These are phyloP conservation scores for Rhizopus microsporus DNA, from an alignment of 371 early-diverging fungal species.

Conservation along the genomic window DNA sequence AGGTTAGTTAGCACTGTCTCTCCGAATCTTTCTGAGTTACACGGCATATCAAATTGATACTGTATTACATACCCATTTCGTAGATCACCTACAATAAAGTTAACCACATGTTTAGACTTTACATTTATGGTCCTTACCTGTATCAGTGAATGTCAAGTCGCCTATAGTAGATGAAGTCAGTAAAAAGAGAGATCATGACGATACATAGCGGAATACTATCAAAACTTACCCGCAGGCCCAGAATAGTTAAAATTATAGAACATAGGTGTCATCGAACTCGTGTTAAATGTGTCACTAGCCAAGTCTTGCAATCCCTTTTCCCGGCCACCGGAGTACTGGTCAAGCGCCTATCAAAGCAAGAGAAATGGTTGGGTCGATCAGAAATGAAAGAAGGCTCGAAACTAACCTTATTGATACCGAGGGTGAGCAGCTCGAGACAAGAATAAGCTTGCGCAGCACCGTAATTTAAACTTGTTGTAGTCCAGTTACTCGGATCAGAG, in stretches of 20 bases:
- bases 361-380: not conserved
- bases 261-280: conserved; percentile 37
- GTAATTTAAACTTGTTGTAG: conserved; percentile 31
- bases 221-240: conserved; percentile 42
- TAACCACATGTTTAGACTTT: not conserved
- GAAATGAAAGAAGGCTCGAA: not conserved
- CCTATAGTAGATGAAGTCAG: conserved; percentile 12
- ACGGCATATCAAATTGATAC: not conserved
- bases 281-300: conserved; percentile 24
- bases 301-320: conserved; percentile 31
- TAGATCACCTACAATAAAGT: conserved; percentile 20
- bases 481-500: conserved; percentile 26
- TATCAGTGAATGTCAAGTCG: conserved; percentile 23
- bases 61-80: conserved; percentile 12
- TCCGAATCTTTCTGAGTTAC: not conserved
- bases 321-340: conserved; percentile 42
- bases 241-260: conserved; percentile 45
- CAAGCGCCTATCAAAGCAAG: conserved; percentile 25
- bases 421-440: conserved; percentile 40
- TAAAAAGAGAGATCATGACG: conserved; percentile 3
- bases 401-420: conserved; percentile 38
- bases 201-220: not conserved
- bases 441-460: conserved; percentile 46
- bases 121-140: conserved; percentile 11
- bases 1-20: not conserved